Evolutionary conservation across 208 protist genomes (phyloP), one percentile per base, ranked within the genome.

Genomic region (Trypanosoma cruzi): DNA sequence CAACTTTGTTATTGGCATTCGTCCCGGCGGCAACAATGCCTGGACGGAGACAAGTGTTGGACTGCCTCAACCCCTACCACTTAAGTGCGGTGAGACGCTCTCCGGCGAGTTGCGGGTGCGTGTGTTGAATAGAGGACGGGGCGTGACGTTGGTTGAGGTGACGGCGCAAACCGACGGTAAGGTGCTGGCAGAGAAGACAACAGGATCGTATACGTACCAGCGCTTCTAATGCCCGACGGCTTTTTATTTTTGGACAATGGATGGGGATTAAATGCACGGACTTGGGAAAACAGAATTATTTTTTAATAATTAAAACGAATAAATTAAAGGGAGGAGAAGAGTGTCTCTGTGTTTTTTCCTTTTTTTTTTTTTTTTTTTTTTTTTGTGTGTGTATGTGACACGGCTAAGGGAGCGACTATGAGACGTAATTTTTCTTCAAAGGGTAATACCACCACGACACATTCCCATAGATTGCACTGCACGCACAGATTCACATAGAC

Each of bases 21-120:
- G 77, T 53, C 91, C 88, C 26, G 91, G 91, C 24, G 86, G 88
- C 20, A 75, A 68, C 26, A 94, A 90, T 62, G 73, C 65, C 40
- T 96, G 91, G 91, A 94, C 88, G 29, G 91, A 96, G 79, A 83
- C 87, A 16, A 93, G 84, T 67, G 91, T 93, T 14, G 76, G 71
- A 8, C 84, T 96, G 53, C 73, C 28, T 1, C 74, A 83, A 54
- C 80, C 88, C 28, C 73, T 96, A 37, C 91, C 91, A 28, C 83
- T 96, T 29, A 79, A 77, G 22, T 69, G 73, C 0, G 91, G 91
- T 0, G 88, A 96, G 76, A 81, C 63, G 37, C 55, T 96, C 34
- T 64, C 62, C 4, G 91, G 91, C 20, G 81, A 82, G 42, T 24
- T 96, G 63, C 64, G 55, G 34, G 75, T 83, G 44, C 54, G 48